Conservation (phyloP, 306 rosid genomes). For the Biancaea sappan region DNA sequence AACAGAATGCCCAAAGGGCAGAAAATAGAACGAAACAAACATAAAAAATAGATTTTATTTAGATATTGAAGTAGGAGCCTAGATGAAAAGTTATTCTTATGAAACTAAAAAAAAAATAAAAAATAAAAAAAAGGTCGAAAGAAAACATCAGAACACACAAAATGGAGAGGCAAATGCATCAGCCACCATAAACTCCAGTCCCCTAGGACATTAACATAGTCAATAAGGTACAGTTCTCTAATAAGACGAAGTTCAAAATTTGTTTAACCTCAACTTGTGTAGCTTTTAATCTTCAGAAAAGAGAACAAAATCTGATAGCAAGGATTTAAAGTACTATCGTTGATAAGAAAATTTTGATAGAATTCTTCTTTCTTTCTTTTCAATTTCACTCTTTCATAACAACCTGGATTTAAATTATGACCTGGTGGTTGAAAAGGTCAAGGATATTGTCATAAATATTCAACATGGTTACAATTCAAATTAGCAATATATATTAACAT, state of each 20-base stretch:
- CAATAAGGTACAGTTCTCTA: background rate
- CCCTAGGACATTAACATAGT: background rate
- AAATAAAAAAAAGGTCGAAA: background rate
- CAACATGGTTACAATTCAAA: background rate
- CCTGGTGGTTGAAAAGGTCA: background rate
- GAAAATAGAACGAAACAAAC: background rate
- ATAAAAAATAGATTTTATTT: background rate
- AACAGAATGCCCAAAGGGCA: background rate
- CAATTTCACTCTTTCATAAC: background rate
- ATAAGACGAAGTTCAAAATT: background rate
- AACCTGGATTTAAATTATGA: background rate
- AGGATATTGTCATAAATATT: background rate
- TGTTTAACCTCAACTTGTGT: background rate
- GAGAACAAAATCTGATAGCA: background rate
- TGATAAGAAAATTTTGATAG: background rate
- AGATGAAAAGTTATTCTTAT: background rate
- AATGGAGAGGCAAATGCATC: background rate
- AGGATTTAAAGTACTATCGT: background rate
- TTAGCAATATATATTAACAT: background rate
- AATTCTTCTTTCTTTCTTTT: background rate
- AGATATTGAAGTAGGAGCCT: background rate
- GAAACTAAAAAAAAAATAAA: background rate
- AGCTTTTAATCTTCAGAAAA: background rate
- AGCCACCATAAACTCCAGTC: background rate
- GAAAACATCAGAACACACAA: background rate